These are phyloP conservation scores for Entomortierella beljakovae DNA, from an alignment of 192 early-diverging fungal species.

Conservation along the genomic window DNA sequence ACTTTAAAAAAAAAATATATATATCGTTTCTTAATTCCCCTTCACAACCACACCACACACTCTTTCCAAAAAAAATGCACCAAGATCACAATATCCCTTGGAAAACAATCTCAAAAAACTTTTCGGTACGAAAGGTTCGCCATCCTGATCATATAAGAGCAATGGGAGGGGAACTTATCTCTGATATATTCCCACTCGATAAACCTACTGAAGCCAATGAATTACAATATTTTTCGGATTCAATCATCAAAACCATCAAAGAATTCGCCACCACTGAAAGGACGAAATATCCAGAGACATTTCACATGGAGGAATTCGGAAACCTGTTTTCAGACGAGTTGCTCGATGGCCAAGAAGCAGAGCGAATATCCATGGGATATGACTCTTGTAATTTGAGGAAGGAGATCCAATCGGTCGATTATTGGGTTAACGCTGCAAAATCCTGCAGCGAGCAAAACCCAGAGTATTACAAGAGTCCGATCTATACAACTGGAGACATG, in stretches of 20 bases:
- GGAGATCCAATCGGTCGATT: conserved; percentile 7
- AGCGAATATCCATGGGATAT: not conserved
- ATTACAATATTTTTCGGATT: not conserved
- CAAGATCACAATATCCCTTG: not conserved
- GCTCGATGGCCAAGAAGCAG: not conserved
- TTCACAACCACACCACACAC: too few species aligned
- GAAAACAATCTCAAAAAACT: not conserved
- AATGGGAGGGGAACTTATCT: too few species aligned
- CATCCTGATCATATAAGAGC: too few species aligned
- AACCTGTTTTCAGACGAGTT: not conserved
- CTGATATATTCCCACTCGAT: not conserved
- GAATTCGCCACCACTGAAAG: not conserved
- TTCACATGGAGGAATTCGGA: not conserved
- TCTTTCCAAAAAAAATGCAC: too few species aligned
- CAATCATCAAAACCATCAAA: not conserved
- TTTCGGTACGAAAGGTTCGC: not conserved
- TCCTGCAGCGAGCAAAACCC: not conserved
- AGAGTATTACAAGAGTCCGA: too few species aligned
- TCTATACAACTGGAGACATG: not conserved
- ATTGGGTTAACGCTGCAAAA: not conserved
- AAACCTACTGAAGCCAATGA: not conserved
- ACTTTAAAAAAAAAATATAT: too few species aligned
- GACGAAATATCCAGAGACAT: not conserved
- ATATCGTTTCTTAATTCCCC: too few species aligned
- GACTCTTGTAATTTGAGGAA: not conserved